Conservation (phyloP, 202 grass and related monocot genomes). For the Eragrostis tef region DNA sequence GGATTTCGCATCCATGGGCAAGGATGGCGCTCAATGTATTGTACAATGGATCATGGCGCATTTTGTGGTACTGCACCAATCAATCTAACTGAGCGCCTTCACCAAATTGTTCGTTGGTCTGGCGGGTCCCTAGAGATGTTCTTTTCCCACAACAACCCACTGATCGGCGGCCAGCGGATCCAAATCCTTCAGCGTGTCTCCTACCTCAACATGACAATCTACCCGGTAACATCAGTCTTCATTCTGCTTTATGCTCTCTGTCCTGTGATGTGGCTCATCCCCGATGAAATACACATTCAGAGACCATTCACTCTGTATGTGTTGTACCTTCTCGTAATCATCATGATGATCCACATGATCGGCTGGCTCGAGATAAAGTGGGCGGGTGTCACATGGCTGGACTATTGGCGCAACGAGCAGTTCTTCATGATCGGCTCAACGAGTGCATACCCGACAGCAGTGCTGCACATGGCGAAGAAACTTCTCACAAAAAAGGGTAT, state of each 20-base stretch:
- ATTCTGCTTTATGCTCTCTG: constrained; percentile 60
- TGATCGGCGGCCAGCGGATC: constrained; percentile 30
- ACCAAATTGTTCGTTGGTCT: constrained; percentile 55
- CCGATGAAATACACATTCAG: constrained; percentile 51
- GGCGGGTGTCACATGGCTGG: constrained; percentile 49
- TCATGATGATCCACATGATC: constrained; percentile 51
- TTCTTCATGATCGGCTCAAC: constrained; percentile 56
- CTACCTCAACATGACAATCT: constrained; percentile 62
- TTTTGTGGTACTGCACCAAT: constrained; percentile 59
- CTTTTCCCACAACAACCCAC: constrained; percentile 59
- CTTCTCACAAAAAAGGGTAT: constrained; percentile 66
- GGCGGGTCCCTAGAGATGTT: constrained; percentile 65
- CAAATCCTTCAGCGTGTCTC: constrained; percentile 47
- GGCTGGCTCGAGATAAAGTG: constrained; percentile 59
- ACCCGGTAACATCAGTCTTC: constrained; percentile 72
- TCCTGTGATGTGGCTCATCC: constrained; percentile 69
- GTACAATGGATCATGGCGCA: constrained; percentile 38
- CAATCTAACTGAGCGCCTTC: constrained; percentile 61
- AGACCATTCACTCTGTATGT: constrained; percentile 51
- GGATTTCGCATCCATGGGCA: constrained; percentile 49
- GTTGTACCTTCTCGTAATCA: constrained; percentile 46
- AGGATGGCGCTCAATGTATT: constrained; percentile 52
- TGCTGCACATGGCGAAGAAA: constrained; percentile 67
- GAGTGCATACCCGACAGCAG: constrained; percentile 53
- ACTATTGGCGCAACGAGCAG: constrained; percentile 66